phyloP scores from a whole-genome alignment of 2,329 filamentous ascomycete genomes.

The Fusarium sp. region DNA sequence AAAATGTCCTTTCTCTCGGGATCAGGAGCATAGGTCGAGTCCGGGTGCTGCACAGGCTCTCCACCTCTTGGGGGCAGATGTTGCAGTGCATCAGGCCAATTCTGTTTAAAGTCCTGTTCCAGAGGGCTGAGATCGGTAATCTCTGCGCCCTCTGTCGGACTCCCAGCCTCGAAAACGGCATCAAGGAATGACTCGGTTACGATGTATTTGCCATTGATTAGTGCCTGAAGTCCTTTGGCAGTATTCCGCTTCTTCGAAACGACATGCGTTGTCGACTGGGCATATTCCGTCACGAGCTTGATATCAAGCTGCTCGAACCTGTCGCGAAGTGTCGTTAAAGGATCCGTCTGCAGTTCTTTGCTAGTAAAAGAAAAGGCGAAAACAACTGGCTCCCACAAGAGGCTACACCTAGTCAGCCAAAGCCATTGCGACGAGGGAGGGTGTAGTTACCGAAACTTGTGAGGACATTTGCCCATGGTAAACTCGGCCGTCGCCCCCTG shows the following conservation, averaged over 20 bases:
- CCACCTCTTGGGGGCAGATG: conserved; percentile 80
- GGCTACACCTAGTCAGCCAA: conserved; percentile 57
- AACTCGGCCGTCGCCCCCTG: conserved; percentile 67
- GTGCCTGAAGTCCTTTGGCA: conserved; percentile 84
- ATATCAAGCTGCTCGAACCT: conserved; percentile 88
- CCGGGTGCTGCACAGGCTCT: conserved; percentile 77
- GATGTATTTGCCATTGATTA: conserved; percentile 84
- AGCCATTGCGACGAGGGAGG: not conserved
- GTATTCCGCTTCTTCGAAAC: conserved; percentile 92
- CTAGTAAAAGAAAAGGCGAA: conserved; percentile 83
- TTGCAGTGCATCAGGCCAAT: conserved; percentile 81
- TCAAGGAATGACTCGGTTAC: conserved; percentile 81
- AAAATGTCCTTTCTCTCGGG: conserved; percentile 77
- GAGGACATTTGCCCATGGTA: conserved; percentile 76
- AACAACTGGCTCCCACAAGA: conserved; percentile 84
- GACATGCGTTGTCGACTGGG: conserved; percentile 83
- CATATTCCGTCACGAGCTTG: conserved; percentile 82
- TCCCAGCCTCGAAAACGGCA: conserved; percentile 73
- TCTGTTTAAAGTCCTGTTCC: conserved; percentile 81
- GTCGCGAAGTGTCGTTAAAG: conserved; percentile 70
- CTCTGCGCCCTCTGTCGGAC: conserved; percentile 59
- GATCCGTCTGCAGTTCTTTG: conserved; percentile 76
- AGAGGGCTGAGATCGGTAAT: conserved; percentile 66
- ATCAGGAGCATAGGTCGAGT: conserved; percentile 80
- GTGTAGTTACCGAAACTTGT: conserved; percentile 68